Evolutionary conservation across 306 rosid species (phyloP).

Genomic region (Prunus davidiana): DNA sequence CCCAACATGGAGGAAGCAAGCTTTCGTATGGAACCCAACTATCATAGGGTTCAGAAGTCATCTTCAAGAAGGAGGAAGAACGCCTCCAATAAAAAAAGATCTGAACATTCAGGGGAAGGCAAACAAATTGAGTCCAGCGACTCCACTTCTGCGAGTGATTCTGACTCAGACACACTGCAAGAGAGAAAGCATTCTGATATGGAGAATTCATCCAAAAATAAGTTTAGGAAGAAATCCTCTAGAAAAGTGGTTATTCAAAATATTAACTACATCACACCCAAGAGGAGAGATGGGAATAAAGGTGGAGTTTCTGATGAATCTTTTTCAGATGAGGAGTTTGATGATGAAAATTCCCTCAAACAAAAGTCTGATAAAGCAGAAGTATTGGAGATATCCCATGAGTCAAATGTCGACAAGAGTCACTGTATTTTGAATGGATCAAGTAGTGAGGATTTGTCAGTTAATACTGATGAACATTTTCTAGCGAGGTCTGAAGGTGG

Average conservation of each 20-base stretch:
- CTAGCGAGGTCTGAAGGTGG: conserved; percentile 28
- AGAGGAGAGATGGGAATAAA: conserved; percentile 54
- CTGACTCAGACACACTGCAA: conserved; percentile 38
- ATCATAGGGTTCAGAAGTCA: conserved; percentile 31
- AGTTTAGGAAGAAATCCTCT: conserved; percentile 42
- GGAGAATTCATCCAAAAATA: conserved; percentile 35
- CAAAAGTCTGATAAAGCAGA: conserved; percentile 41
- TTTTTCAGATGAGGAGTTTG: conserved; percentile 24
- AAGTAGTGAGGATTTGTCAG: conserved; percentile 24
- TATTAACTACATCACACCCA: conserved; percentile 66
- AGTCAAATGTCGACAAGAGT: conserved; percentile 4
- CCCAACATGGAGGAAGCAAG: conserved; percentile 28
- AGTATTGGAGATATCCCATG: conserved; percentile 43
- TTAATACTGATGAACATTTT: conserved; percentile 38
- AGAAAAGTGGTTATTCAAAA: conserved; percentile 65
- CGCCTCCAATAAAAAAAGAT: conserved; percentile 29
- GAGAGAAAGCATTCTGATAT: conserved; percentile 35
- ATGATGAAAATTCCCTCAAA: conserved; percentile 36
- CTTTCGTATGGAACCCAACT: background rate
- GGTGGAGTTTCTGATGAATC: conserved; percentile 47
- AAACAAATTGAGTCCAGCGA: conserved; percentile 16
- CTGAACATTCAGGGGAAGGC: conserved; percentile 39
- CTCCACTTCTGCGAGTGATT: conserved; percentile 38
- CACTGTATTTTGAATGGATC: background rate
- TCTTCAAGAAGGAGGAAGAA: conserved; percentile 40